Evolutionary conservation across 257 asterid species (phyloP).

Genomic region (Solanum lycopersicoides): DNA sequence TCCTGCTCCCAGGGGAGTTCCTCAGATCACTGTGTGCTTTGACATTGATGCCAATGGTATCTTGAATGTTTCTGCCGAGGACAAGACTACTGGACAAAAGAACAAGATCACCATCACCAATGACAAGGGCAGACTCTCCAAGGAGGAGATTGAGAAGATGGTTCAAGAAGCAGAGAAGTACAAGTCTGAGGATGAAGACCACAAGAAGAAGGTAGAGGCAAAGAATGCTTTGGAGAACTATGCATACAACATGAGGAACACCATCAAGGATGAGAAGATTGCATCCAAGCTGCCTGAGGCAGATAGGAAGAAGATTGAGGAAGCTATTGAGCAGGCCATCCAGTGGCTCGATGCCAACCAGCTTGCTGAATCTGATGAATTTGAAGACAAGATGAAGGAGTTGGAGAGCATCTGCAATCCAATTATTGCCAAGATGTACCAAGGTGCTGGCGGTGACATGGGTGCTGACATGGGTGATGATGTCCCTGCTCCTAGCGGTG

Average conservation of each 20-base stretch:
- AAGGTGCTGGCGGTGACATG: slow-evolving; percentile 27
- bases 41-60: slow-evolving; percentile 84
- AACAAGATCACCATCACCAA: slow-evolving; percentile 84
- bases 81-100: slow-evolving; percentile 87
- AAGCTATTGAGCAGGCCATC: slow-evolving; percentile 14
- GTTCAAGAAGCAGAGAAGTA: slow-evolving; percentile 82
- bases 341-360: slow-evolving; percentile 27
- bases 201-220: slow-evolving; percentile 78
- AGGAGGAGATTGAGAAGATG: slow-evolving; percentile 85
- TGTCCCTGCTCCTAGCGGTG: slow-evolving; percentile 24
- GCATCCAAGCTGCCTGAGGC: slow-evolving; percentile 40
- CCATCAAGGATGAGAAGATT: slow-evolving; percentile 69
- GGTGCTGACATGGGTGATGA: slow-evolving; percentile 42
- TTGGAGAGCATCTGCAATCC: neutral
- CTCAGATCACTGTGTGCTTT: slow-evolving; percentile 78
- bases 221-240: slow-evolving; percentile 77
- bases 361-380: slow-evolving; percentile 22
- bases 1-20: slow-evolving; percentile 82
- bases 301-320: slow-evolving; percentile 25
- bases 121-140: slow-evolving; percentile 72
- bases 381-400: slow-evolving; percentile 27
- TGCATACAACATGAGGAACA: slow-evolving; percentile 90
- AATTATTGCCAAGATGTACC: slow-evolving; percentile 2
- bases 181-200: slow-evolving; percentile 80
- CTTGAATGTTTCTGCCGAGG: slow-evolving; percentile 75